phyloP scores from a whole-genome alignment of 2,329 filamentous ascomycete species.

The Ceratocystis smalleyi region DNA sequence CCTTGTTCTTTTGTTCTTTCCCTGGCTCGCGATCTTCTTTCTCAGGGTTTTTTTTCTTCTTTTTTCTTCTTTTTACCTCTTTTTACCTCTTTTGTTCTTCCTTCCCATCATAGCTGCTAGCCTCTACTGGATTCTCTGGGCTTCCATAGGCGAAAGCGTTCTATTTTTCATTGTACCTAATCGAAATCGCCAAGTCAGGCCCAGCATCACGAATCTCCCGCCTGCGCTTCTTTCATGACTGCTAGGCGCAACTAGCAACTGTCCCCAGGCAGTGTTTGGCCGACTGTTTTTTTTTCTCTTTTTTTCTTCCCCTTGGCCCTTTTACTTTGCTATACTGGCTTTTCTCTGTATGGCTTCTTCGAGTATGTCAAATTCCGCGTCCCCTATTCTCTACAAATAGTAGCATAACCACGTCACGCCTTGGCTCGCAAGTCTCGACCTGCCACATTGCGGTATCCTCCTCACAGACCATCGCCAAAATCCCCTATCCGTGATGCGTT shows the following conservation, averaged over 20 bases:
- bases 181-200: not conserved
- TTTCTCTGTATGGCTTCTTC: conserved; percentile 16
- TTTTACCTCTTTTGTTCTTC: not conserved
- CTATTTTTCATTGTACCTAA: not conserved
- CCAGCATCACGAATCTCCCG: too few relatives aligned
- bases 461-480: conserved; percentile 5
- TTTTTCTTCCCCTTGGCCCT: not conserved
- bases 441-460: not conserved
- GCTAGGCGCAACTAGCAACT: not conserved
- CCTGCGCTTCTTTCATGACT: not conserved
- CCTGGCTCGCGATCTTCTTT: not conserved
- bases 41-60: not conserved
- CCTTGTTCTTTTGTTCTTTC: not conserved
- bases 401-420: too few relatives aligned
- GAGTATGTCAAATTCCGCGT: conserved; percentile 12
- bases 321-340: not conserved
- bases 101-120: too few relatives aligned
- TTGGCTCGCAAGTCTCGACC: not conserved
- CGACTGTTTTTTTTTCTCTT: conserved; percentile 4
- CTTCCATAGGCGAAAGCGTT: not conserved
- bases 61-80: not conserved
- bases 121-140: not conserved
- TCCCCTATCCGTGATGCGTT: conserved; percentile 1
- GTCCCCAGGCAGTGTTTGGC: not conserved
- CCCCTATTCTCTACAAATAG: not conserved